phyloP scores from a whole-genome alignment of 805 yeast species.

The Cephaloascus albidus region DNA sequence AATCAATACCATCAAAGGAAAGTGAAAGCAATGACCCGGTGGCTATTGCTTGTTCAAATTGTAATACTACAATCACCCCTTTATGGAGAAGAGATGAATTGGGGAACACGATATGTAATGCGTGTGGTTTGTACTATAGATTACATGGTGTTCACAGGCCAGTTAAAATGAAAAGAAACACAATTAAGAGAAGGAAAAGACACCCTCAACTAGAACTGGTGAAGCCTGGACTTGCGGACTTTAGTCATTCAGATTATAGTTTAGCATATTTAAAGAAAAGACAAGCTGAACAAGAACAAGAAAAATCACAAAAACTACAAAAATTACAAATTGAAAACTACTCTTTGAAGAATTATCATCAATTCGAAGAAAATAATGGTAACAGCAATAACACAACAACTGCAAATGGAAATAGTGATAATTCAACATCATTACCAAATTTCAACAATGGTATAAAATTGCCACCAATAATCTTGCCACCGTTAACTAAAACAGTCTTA shows the following conservation, averaged over 20 bases:
- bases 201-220: constrained; percentile 7
- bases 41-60: constrained; percentile 74
- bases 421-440: not conserved
- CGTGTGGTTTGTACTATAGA: constrained; percentile 73
- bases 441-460: too few relatives aligned
- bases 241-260: not conserved
- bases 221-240: not conserved
- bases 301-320: not conserved
- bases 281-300: not conserved
- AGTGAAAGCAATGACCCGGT: constrained; percentile 26
- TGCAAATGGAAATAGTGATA: too few relatives aligned
- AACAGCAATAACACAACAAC: not conserved
- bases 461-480: not conserved
- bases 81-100: constrained; percentile 82
- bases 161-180: constrained; percentile 58
- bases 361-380: not conserved
- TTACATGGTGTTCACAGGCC: constrained; percentile 76
- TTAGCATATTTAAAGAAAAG: not conserved
- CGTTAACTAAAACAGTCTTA: too few relatives aligned
- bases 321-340: not conserved
- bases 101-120: constrained; percentile 82
- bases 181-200: constrained; percentile 70
- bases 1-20: constrained; percentile 1
- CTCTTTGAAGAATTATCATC: not conserved
- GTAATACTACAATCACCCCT: constrained; percentile 81